Base-by-base conservation (phyloP, 2,329 filamentous ascomycete species). In the Pestalotiopsis sp. region DNA sequence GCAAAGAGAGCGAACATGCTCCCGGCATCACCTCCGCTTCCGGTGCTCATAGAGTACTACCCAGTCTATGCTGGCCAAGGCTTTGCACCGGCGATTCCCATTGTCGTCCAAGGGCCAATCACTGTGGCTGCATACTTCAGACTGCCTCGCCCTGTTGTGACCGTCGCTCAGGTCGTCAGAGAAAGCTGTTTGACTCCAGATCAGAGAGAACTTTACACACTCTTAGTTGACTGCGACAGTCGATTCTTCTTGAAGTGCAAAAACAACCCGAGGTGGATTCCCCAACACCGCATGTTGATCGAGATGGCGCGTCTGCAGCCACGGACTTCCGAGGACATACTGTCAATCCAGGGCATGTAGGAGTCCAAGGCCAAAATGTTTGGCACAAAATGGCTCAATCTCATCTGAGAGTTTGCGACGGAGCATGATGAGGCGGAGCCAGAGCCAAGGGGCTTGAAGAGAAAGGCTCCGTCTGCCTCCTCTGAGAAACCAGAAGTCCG, bases 1-100 rank as follows among this genome's bases (percentile, higher is more conserved):
- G 69, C 73, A 17, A 74, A 72, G 60, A 71, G 74, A 3, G 64
- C 74, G 20, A 49, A 60, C n/a, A 74, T 75, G 72, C 65, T 67
- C 7, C 72, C 71, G 1, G 27, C 6, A 0, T 61, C 67, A 6
- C 73, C 72, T 1, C 72, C 71, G 12, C 61, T 75, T 3, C 74
- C 74, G 7, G 70, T 66, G 14, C 45, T 69, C 17, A 71, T 67
- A 1, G 74, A 75, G 11, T 13, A n/a, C 11, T 68, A 68, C 23
- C 11, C 14, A 27, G 31, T 65, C 67, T 2, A 73, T 73, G 41
- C 41, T 67, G 17, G 20, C 25, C 17, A 5, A 27, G 13, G 13
- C 17, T 7, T 66, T 20, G n/a, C 55, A 5, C 17, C 62, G n/a
- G 6, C 12, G 12, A 20, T 20, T 5, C 20, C 38, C 38, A 36